Conservation (phyloP, 2,329 filamentous ascomycete genomes). For the Sclerotinia subarctica region DNA sequence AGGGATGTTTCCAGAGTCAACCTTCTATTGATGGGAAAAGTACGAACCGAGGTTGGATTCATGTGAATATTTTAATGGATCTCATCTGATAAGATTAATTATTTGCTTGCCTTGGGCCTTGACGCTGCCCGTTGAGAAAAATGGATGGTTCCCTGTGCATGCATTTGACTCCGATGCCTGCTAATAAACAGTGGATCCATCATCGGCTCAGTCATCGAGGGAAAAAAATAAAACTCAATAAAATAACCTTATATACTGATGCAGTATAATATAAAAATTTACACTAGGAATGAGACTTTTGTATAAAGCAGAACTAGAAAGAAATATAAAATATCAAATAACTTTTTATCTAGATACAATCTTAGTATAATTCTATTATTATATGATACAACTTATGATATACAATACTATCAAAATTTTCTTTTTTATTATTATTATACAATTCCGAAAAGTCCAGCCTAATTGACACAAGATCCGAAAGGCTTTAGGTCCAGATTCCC, state of each 20-base stretch:
- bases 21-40: background rate
- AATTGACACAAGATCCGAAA: background rate
- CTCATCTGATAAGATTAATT: conserved; percentile 11
- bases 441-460: too few relatives aligned
- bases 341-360: too few relatives aligned
- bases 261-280: background rate
- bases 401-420: too few relatives aligned
- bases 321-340: too few relatives aligned
- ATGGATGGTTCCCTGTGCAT: conserved; percentile 7
- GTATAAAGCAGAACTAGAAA: too few relatives aligned
- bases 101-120: background rate
- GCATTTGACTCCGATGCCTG: background rate
- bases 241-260: background rate
- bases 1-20: background rate
- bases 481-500: background rate
- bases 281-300: too few relatives aligned
- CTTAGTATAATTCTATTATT: too few relatives aligned
- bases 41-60: background rate
- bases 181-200: background rate
- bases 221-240: background rate
- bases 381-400: too few relatives aligned
- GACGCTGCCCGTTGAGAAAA: background rate
- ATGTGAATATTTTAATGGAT: background rate
- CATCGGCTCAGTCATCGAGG: background rate
- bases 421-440: too few relatives aligned